phyloP scores from a whole-genome alignment of 345 rosid species.

The Cardiospermum halicacabum region DNA sequence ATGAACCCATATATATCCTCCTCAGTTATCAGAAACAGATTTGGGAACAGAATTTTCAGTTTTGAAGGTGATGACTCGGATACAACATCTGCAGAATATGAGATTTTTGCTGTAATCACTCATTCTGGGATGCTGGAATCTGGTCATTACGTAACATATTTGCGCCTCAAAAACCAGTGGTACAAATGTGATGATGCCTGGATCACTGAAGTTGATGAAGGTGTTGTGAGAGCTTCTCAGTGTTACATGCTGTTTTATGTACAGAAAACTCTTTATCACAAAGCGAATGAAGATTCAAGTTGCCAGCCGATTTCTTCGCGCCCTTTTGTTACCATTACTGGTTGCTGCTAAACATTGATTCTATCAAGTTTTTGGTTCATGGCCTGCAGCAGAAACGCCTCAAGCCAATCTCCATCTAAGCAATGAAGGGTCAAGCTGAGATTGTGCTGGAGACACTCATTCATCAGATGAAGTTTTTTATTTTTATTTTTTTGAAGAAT shows the following conservation, averaged over 20 bases:
- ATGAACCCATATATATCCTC: constrained; percentile 80
- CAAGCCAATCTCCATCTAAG: background rate
- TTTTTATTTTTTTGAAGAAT: too few species aligned
- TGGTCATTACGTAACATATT: constrained; percentile 80
- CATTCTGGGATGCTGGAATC: constrained; percentile 85
- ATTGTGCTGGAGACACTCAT: background rate
- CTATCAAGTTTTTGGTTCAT: background rate
- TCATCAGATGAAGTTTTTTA: background rate
- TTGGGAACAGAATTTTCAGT: constrained; percentile 61
- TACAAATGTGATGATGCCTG: constrained; percentile 94
- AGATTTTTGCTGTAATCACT: constrained; percentile 79
- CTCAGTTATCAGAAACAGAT: constrained; percentile 61
- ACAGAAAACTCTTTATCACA: constrained; percentile 54
- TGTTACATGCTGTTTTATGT: constrained; percentile 89
- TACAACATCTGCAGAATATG: constrained; percentile 55
- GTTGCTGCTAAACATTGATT: constrained; percentile 38
- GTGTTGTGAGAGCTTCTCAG: constrained; percentile 73
- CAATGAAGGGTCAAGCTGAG: background rate
- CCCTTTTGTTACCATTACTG: constrained; percentile 35
- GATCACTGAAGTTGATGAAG: constrained; percentile 85
- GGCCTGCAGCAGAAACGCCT: constrained; percentile 22
- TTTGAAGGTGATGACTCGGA: constrained; percentile 60
- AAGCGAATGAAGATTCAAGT: constrained; percentile 36
- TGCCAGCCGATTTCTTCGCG: constrained; percentile 28
- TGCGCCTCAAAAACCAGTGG: constrained; percentile 71